Evolutionary conservation across 176 grass and related monocot species (phyloP).

Genomic region (Carex pumila): DNA sequence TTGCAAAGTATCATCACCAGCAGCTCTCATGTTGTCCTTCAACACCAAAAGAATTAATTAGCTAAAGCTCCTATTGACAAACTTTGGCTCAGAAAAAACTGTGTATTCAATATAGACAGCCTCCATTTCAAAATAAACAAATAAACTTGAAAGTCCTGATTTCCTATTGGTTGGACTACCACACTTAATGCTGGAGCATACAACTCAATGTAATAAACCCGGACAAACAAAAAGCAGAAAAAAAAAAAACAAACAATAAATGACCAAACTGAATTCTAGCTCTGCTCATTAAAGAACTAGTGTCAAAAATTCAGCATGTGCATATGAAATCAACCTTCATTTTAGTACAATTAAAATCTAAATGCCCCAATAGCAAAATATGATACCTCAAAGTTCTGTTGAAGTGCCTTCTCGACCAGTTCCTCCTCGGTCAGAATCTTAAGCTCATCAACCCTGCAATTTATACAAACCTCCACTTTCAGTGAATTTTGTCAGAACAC

Average conservation of each 20-base stretch:
- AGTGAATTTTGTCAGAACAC: neutral
- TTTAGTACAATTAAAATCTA: neutral
- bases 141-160: neutral
- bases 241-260: neutral
- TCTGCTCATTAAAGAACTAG: neutral
- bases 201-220: neutral
- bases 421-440: constrained; percentile 76
- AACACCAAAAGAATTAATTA: neutral
- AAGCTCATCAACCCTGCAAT: constrained; percentile 59
- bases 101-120: neutral
- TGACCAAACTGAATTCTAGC: neutral
- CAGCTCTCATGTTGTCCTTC: neutral
- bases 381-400: constrained; percentile 55
- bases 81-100: neutral
- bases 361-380: neutral
- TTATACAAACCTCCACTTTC: neutral
- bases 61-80: neutral
- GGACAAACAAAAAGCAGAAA: neutral
- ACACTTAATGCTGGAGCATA: neutral
- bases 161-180: neutral
- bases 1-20: neutral
- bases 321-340: neutral
- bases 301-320: neutral
- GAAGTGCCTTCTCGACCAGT: constrained; percentile 59
- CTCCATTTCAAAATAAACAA: neutral